Conservation (phyloP, 2,329 filamentous ascomycete species). For the Diplodia corticola region DNA sequence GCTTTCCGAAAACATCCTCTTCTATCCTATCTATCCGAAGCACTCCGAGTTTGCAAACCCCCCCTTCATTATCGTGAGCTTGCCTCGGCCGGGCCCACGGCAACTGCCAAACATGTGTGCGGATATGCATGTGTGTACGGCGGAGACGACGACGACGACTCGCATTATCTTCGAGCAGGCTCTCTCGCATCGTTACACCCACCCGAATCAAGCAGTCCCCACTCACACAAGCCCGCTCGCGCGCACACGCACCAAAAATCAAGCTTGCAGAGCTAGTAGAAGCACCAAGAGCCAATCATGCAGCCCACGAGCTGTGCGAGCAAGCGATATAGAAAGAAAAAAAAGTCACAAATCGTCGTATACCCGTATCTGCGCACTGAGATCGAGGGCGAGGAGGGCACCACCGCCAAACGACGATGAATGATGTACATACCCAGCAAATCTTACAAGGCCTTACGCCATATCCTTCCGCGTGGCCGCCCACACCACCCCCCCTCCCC, state of each 20-base stretch:
- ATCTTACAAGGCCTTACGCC: no score
- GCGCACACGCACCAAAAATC: no score
- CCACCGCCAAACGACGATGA: no score
- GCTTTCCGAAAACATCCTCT: neutral
- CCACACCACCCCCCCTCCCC: no score
- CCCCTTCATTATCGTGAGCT: no score
- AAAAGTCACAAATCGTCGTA: no score
- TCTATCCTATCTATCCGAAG: neutral
- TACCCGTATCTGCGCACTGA: no score
- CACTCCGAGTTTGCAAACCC: neutral
- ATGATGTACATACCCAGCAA: no score
- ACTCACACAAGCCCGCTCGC: neutral
- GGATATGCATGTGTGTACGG: neutral
- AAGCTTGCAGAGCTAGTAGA: no score
- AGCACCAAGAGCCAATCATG: neutral
- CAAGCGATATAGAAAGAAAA: no score
- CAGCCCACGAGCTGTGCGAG: neutral
- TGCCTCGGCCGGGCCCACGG: neutral
- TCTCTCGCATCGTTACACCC: neutral
- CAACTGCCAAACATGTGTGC: neutral
- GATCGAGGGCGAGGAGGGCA: no score
- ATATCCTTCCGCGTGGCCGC: no score
- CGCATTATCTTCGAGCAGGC: neutral
- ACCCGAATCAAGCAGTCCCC: neutral
- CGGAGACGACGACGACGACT: neutral